phyloP scores from a whole-genome alignment of 2,329 filamentous ascomycete genomes.

The Didymella lethalis region DNA sequence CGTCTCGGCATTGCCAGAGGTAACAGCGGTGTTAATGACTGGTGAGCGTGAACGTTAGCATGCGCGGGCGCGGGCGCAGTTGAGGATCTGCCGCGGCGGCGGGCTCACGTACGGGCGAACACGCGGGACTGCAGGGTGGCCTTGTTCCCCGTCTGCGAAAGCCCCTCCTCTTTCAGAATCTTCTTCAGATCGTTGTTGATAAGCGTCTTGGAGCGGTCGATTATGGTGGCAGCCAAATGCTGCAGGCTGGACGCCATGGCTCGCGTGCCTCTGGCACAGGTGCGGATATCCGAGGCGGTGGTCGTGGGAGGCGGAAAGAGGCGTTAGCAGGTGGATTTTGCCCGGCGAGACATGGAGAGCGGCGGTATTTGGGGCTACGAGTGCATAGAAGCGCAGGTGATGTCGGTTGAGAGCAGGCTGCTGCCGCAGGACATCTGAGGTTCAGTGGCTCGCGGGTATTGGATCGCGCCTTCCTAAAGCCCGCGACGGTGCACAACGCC shows the following conservation, averaged over 20 bases:
- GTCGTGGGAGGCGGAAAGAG: conserved; percentile 11
- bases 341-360: conserved; percentile 19
- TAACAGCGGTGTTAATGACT: conserved; percentile 52
- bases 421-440: conserved; percentile 18
- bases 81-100: conserved; percentile 22
- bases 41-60: conserved; percentile 35
- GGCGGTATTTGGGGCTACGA: neutral
- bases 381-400: conserved; percentile 12
- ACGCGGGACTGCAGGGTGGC: conserved; percentile 80
- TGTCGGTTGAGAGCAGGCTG: conserved; percentile 24
- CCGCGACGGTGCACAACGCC: conserved; percentile 6
- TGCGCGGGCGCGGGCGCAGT: conserved; percentile 7
- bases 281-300: conserved; percentile 13
- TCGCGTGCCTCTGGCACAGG: conserved; percentile 6
- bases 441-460: conserved; percentile 22
- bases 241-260: conserved; percentile 52
- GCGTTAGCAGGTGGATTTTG: conserved; percentile 24
- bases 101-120: conserved; percentile 70
- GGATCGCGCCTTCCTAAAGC: conserved; percentile 31
- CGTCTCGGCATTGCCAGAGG: conserved; percentile 43
- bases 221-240: conserved; percentile 49
- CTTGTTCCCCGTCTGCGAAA: conserved; percentile 82
- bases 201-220: conserved; percentile 61
- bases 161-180: conserved; percentile 76
- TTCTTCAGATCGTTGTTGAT: conserved; percentile 74